Conservation (phyloP, 169 alveolate genomes). For the Toxoplasma gondii region DNA sequence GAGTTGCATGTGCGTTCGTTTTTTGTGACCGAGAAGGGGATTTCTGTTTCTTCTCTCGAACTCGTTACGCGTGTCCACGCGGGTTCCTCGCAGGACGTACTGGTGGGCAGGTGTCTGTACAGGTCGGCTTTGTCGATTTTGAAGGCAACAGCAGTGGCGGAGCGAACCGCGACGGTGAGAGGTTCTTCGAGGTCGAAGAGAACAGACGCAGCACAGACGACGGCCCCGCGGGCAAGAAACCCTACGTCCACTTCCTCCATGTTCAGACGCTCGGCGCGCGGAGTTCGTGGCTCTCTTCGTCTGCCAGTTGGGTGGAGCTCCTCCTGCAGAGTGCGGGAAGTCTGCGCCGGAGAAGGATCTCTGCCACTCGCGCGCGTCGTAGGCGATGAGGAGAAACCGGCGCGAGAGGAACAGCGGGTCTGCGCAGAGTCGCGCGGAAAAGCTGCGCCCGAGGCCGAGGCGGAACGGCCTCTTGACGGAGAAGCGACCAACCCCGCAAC, state of each 20-base stretch:
- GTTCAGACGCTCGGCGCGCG: not conserved
- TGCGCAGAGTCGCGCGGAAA: no score
- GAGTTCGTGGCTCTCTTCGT: not conserved
- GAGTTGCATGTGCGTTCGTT: no score
- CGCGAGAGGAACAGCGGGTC: no score
- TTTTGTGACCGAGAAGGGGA: not conserved
- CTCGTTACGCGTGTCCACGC: not conserved
- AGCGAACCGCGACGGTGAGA: conserved; percentile 10
- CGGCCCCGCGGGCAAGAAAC: not conserved
- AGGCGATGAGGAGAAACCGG: no score
- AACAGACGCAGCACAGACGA: not conserved
- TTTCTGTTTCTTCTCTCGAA: not conserved
- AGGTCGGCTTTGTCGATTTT: not conserved
- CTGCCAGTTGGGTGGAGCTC: no score
- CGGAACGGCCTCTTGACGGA: no score
- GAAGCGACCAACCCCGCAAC: no score
- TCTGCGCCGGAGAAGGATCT: no score
- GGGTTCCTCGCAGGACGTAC: not conserved
- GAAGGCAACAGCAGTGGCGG: not conserved
- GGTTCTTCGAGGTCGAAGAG: conserved; percentile 8
- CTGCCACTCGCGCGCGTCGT: no score
- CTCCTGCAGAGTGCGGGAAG: no score
- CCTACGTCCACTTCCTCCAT: not conserved
- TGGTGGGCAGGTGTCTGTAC: not conserved
- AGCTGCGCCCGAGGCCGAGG: no score